phyloP scores from a whole-genome alignment of 768 basidiomycete genomes.

The Boletellus sp. region DNA sequence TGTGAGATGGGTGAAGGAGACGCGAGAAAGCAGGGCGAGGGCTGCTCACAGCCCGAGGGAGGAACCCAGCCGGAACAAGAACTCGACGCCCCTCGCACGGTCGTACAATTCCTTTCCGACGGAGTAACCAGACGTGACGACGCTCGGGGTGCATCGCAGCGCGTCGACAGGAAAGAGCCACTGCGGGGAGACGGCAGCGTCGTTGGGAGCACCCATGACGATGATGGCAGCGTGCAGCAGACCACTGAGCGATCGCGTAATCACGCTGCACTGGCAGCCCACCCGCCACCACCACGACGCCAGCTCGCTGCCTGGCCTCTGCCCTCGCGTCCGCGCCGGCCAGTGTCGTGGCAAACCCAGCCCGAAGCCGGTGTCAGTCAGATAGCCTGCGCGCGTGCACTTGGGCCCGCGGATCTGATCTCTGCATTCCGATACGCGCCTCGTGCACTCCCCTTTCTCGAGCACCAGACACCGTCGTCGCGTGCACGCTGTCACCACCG shows the following conservation, averaged over 20 bases:
- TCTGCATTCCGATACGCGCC: constrained; percentile 21
- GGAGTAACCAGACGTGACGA: constrained; percentile 40
- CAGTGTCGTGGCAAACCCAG: constrained; percentile 13
- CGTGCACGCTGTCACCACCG: not conserved
- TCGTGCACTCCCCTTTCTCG: constrained; percentile 20
- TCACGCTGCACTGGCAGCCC: no score
- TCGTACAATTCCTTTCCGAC: constrained; percentile 73
- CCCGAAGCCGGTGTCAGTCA: constrained; percentile 16
- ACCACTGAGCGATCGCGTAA: constrained; percentile 29
- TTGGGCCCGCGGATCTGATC: constrained; percentile 33
- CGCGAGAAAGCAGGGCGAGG: constrained; percentile 5
- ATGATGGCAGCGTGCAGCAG: constrained; percentile 16
- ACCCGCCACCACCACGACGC: no score
- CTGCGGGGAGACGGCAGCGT: constrained; percentile 42
- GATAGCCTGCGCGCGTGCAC: constrained; percentile 12
- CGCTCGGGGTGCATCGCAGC: constrained; percentile 56
- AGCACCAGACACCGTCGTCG: constrained; percentile 4
- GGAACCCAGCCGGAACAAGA: constrained; percentile 77
- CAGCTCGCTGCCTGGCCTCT: not conserved
- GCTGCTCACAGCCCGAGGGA: constrained; percentile 68
- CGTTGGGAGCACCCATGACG: no score
- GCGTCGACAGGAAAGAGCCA: constrained; percentile 70
- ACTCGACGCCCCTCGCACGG: constrained; percentile 78
- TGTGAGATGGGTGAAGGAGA: constrained; percentile 30
- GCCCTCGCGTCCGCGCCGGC: not conserved